phyloP scores from a whole-genome alignment of 768 basidiomycete species.

The Cystobasidium onofrii region DNA sequence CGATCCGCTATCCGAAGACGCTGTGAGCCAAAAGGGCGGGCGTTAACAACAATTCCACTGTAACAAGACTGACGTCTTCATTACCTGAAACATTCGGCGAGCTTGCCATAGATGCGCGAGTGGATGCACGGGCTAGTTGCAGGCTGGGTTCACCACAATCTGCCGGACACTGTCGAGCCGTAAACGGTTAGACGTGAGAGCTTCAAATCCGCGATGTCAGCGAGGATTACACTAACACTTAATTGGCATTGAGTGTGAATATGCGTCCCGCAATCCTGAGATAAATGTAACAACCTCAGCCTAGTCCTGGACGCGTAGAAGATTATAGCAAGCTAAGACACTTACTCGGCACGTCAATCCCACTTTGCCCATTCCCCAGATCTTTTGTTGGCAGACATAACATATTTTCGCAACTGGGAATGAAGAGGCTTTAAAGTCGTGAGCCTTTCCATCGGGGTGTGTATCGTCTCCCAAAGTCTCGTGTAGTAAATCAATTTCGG shows the following conservation, averaged over 20 bases:
- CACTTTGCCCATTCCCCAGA: conserved; percentile 30
- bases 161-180: conserved; percentile 26
- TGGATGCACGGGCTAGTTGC: background rate
- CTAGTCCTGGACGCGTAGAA: background rate
- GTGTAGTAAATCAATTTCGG: conserved; percentile 14
- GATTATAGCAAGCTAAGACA: background rate
- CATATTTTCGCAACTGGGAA: conserved; percentile 26
- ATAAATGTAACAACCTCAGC: background rate
- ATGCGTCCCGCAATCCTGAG: conserved; percentile 20
- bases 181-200: too few relatives aligned
- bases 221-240: conserved; percentile 1
- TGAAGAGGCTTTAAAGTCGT: conserved; percentile 21
- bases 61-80: too few relatives aligned
- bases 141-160: conserved; percentile 26
- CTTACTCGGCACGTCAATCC: conserved; percentile 25
- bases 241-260: conserved; percentile 17
- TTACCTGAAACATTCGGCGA: background rate
- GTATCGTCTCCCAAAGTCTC: conserved; percentile 22
- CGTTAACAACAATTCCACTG: too few relatives aligned
- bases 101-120: background rate
- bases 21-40: background rate
- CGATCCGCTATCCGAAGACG: background rate
- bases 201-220: background rate
- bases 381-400: conserved; percentile 25
- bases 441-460: background rate